Base-by-base conservation (phyloP, 495 filamentous ascomycete genomes). In the Penicillium manginii region DNA sequence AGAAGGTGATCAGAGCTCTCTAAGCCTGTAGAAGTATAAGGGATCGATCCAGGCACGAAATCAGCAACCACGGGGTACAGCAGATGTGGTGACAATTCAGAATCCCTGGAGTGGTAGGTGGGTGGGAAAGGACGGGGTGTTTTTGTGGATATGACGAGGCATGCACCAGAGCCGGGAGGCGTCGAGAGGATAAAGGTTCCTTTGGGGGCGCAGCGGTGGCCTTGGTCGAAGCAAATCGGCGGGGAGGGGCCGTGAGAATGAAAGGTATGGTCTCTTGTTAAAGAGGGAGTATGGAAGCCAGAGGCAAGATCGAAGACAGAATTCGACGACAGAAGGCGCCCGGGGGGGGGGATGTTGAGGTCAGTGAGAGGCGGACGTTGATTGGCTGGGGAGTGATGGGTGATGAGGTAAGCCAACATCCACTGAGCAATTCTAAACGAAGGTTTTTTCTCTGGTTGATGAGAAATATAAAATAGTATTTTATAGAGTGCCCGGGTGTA, bases 61-160 rank as follows among this genome's bases (percentile, higher is more conserved):
- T 67, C 57, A 67, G 57, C 55, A 64, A 51, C 61, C 56, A 69
- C 55, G 50, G 52, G 62, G 43, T 61, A 57, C 50, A 60, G 15
- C 47, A 58, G 54, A 33, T 29, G 65, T 58, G 64, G 54, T 65
- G 66, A 60, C 52, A 48, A 9, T 51, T 55, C 19, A 47, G 52
- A 57, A 60, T 59, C 60, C 54, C 56, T 59, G 64, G 60, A 60
- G 57, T 62, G 54, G 66, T 37, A 55, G 63, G 54, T 61, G 54
- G 62, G 59, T 61, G 61, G 55, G 64, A 74, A 64, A 52, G 60
- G 61, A 71, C 68, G 62, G 72, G 53, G 61, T 73, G 72, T 73
- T 71, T 72, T 73, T 73, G 70, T 73, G 70, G 69, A 73, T 72
- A 72, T 74, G 70, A 74, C 69, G 71, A 69, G 68, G 66, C 71